These are phyloP conservation scores for Chalara sp. DNA, from an alignment of 2,329 filamentous ascomycete species.

Conservation along the genomic window DNA sequence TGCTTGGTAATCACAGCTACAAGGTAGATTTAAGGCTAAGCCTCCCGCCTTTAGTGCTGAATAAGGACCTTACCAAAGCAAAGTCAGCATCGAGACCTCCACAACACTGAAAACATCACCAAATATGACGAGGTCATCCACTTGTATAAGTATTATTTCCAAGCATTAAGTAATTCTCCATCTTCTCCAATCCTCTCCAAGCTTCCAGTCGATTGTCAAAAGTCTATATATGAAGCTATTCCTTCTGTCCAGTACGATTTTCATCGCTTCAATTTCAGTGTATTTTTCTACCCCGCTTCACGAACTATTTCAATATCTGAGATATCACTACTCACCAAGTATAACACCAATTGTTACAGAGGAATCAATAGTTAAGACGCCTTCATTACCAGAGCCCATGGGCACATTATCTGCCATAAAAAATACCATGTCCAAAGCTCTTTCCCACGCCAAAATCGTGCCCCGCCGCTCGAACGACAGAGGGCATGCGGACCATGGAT, in stretches of 20 bases:
- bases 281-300: constrained; percentile 19
- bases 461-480: constrained; percentile 66
- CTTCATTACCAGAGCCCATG: constrained; percentile 14
- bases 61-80: too few relatives aligned
- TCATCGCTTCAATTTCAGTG: constrained; percentile 26
- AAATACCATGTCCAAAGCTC: constrained; percentile 52
- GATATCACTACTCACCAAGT: constrained; percentile 3
- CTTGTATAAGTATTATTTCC: too few relatives aligned
- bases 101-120: too few relatives aligned
- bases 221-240: constrained; percentile 28
- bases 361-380: constrained; percentile 3
- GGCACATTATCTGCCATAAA: constrained; percentile 26
- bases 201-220: constrained; percentile 14
- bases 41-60: too few relatives aligned
- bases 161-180: too few relatives aligned
- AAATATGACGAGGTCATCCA: too few relatives aligned
- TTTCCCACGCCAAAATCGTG: constrained; percentile 64
- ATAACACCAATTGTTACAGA: constrained; percentile 2
- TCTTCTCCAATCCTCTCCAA: constrained; percentile 12
- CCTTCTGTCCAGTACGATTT: constrained; percentile 23
- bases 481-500: constrained; percentile 76
- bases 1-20: too few relatives aligned
- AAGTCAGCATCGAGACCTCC: too few relatives aligned
- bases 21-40: too few relatives aligned
- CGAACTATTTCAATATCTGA: constrained; percentile 17